These are phyloP conservation scores for Hysterangium stoloniferum DNA, from an alignment of 768 basidiomycete genomes.

Conservation along the genomic window DNA sequence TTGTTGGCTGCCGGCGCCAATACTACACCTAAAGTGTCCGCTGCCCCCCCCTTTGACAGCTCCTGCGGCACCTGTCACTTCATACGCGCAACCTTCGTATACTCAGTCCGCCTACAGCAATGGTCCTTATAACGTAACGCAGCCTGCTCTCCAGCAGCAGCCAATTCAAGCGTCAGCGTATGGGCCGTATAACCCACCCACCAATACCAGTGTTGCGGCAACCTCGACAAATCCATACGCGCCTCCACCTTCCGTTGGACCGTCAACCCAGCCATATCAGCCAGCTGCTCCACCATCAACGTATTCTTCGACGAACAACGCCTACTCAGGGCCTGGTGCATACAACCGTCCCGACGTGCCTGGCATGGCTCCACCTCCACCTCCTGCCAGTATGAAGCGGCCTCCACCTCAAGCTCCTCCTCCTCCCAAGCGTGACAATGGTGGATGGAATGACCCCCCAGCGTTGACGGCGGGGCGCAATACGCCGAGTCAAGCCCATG, in stretches of 20 bases:
- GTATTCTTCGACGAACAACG: slow-evolving; percentile 15
- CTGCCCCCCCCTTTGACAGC: slow-evolving; percentile 20
- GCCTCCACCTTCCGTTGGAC: no score
- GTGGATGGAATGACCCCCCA: slow-evolving; percentile 93
- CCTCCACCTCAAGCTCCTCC: slow-evolving; percentile 42
- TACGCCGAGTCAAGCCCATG: slow-evolving; percentile 38
- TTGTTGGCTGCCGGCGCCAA: slow-evolving; percentile 30
- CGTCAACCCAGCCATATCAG: no score
- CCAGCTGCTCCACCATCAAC: slow-evolving; percentile 11
- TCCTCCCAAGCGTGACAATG: slow-evolving; percentile 55
- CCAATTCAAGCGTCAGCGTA: background rate
- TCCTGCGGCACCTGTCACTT: slow-evolving; percentile 16
- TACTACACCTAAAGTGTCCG: slow-evolving; percentile 7
- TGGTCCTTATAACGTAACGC: slow-evolving; percentile 13
- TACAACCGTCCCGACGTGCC: slow-evolving; percentile 31
- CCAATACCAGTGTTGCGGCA: background rate
- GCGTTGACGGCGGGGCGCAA: slow-evolving; percentile 37
- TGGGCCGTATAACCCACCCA: slow-evolving; percentile 3
- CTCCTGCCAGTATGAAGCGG: slow-evolving; percentile 21
- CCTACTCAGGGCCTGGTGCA: slow-evolving; percentile 17
- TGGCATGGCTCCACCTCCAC: slow-evolving; percentile 27
- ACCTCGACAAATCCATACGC: slow-evolving; percentile 5
- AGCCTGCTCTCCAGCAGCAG: slow-evolving; percentile 4
- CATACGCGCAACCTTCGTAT: slow-evolving; percentile 16
- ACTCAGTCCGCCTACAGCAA: slow-evolving; percentile 12